Evolutionary conservation across 306 rosid genomes (phyloP).

Genomic region (Erythrophleum fordii): DNA sequence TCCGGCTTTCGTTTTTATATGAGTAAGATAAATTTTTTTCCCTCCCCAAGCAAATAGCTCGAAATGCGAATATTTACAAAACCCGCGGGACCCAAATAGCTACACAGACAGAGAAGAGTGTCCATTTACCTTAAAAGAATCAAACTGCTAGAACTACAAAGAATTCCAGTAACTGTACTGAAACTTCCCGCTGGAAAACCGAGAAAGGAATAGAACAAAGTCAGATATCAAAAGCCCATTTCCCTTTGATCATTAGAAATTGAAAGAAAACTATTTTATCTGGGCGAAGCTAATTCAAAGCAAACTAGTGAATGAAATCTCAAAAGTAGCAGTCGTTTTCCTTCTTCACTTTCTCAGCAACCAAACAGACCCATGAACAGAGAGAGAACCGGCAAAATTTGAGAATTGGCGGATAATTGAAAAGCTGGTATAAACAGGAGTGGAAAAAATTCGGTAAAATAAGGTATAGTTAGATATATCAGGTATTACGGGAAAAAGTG

Average conservation of each 20-base stretch:
- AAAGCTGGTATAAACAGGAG: background rate
- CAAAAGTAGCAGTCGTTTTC: conserved; percentile 27
- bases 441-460: conserved; percentile 1
- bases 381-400: background rate
- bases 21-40: background rate
- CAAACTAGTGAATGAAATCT: conserved; percentile 22
- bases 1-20: background rate
- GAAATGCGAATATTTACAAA: conserved; percentile 17
- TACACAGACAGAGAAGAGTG: background rate
- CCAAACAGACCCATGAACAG: conserved; percentile 38
- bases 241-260: conserved; percentile 36
- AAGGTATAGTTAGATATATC: conserved; percentile 20
- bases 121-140: conserved; percentile 45
- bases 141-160: conserved; percentile 38
- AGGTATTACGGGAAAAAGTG: conserved; percentile 30
- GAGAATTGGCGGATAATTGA: conserved; percentile 25
- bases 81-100: background rate
- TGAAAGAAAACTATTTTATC: background rate
- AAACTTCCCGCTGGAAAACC: conserved; percentile 35
- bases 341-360: conserved; percentile 42
- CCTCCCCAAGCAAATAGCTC: background rate
- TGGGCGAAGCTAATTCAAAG: conserved; percentile 20
- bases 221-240: background rate
- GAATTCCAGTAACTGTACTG: conserved; percentile 21
- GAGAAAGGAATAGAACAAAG: conserved; percentile 5